These are phyloP conservation scores for Leptodontidium sp. DNA, from an alignment of 2,329 filamentous ascomycete genomes.

Conservation along the genomic window DNA sequence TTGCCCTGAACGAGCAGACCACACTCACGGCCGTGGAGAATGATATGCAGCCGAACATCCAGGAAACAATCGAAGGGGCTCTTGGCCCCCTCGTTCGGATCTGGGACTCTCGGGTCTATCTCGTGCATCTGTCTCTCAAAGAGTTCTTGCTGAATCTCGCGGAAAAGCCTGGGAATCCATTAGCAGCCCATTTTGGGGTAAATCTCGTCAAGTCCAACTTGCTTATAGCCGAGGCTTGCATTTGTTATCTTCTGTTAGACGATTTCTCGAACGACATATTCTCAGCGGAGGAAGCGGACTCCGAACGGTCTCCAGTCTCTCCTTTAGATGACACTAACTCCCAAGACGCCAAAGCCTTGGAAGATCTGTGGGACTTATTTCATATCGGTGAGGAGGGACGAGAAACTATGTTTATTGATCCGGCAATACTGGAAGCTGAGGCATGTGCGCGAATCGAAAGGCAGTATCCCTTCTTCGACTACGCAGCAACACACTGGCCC, in stretches of 20 bases:
- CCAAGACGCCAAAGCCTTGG: not conserved
- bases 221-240: slow-evolving; percentile 28
- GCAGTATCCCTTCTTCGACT: slow-evolving; percentile 48
- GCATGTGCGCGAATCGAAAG: slow-evolving; percentile 40
- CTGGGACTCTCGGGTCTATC: slow-evolving; percentile 45
- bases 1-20: slow-evolving; percentile 43
- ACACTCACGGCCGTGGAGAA: slow-evolving; percentile 38
- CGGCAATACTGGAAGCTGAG: slow-evolving; percentile 38
- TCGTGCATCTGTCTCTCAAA: slow-evolving; percentile 43
- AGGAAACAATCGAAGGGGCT: slow-evolving; percentile 45
- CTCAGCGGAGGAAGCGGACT: slow-evolving; percentile 25
- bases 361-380: slow-evolving; percentile 27
- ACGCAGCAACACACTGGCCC: slow-evolving; percentile 50
- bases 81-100: slow-evolving; percentile 48
- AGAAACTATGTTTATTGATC: slow-evolving; percentile 44
- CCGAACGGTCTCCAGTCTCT: slow-evolving; percentile 31
- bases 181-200: slow-evolving; percentile 26
- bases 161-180: slow-evolving; percentile 17
- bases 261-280: slow-evolving; percentile 47
- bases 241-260: slow-evolving; percentile 47
- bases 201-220: slow-evolving; percentile 21
- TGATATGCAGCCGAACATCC: slow-evolving; percentile 40
- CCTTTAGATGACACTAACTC: not conserved
- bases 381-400: slow-evolving; percentile 26
- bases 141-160: slow-evolving; percentile 32